phyloP scores from a whole-genome alignment of 129 eudicot genomes.

The Saussurea involucrata region DNA sequence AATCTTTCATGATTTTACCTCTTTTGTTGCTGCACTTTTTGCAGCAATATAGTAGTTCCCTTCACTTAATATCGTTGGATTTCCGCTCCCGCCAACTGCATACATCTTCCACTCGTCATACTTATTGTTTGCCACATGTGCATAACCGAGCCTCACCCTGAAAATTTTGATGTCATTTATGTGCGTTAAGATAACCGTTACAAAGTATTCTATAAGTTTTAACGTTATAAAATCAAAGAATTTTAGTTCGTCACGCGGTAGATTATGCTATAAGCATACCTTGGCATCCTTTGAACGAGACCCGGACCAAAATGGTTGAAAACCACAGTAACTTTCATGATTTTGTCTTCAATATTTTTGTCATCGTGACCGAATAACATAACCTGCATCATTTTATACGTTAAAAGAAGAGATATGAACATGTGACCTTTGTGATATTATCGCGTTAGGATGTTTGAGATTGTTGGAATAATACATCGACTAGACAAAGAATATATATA shows the following conservation, averaged over 20 bases:
- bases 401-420: neutral
- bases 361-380: constrained; percentile 67
- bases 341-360: constrained; percentile 41
- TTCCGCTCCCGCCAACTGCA: constrained; percentile 55
- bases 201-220: neutral
- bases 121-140: constrained; percentile 56
- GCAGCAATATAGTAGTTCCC: constrained; percentile 55
- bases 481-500: too few relatives aligned
- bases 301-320: constrained; percentile 67
- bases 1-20: constrained; percentile 19
- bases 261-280: constrained; percentile 25
- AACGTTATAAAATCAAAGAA: neutral
- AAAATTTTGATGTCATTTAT: neutral
- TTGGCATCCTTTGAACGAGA: constrained; percentile 72
- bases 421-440: neutral
- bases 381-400: constrained; percentile 35
- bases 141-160: constrained; percentile 55
- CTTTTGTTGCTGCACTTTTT: constrained; percentile 15
- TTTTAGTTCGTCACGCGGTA: neutral
- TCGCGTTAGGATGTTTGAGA: neutral
- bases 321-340: constrained; percentile 60
- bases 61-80: constrained; percentile 59
- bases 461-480: too few relatives aligned
- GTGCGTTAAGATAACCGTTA: constrained; percentile 5
- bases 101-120: constrained; percentile 56